Evolutionary conservation across 2,329 filamentous ascomycete species (phyloP).

Genomic region (Mycocentrospora acerina): DNA sequence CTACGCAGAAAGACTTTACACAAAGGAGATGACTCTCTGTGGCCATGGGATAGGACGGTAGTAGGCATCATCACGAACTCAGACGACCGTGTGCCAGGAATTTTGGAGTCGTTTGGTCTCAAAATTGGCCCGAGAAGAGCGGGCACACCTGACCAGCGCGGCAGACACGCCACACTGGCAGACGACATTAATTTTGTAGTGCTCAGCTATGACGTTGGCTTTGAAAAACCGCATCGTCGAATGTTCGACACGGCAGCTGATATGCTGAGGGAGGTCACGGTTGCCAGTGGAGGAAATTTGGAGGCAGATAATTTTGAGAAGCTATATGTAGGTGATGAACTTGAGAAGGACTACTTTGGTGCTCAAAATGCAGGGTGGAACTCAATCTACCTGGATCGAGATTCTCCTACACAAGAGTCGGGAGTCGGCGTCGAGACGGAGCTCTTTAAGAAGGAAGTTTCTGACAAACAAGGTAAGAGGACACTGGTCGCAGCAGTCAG

Average conservation of each 20-base stretch:
- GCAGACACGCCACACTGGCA: conserved; percentile 21
- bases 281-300: conserved; percentile 9
- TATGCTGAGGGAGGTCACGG: conserved; percentile 43
- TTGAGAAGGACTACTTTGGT: conserved; percentile 54
- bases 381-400: conserved; percentile 46
- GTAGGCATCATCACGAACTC: conserved; percentile 65
- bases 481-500: too few species aligned
- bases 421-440: too few species aligned
- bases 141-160: conserved; percentile 8
- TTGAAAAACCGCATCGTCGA: conserved; percentile 57
- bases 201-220: conserved; percentile 64
- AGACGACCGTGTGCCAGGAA: conserved; percentile 58
- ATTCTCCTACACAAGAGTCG: conserved; percentile 1
- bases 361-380: conserved; percentile 53
- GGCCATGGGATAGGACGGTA: conserved; percentile 46
- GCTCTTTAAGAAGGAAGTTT: too few species aligned
- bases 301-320: conserved; percentile 37
- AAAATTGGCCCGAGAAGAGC: conserved; percentile 39
- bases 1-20: conserved; percentile 32
- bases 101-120: conserved; percentile 58
- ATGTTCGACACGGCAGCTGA: conserved; percentile 60
- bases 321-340: conserved; percentile 58
- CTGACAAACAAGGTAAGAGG: too few species aligned
- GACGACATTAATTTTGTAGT: conserved; percentile 58
- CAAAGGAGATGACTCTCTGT: conserved; percentile 7